Evolutionary conservation across 2,329 filamentous ascomycete genomes (phyloP).

Genomic region (Verticillium klebahnii): DNA sequence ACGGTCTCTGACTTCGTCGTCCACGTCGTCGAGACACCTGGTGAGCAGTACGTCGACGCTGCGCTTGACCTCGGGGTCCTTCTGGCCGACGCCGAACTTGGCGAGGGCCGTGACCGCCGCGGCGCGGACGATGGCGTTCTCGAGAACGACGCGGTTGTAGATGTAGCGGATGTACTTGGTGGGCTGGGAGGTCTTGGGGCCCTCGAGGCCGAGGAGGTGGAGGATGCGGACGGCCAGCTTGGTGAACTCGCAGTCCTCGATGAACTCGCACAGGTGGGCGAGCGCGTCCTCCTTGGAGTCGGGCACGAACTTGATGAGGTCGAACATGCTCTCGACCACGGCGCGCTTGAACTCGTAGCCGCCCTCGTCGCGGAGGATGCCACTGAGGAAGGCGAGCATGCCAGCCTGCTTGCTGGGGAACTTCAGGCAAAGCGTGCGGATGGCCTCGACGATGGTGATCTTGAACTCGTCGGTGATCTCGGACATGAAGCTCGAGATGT

Average conservation of each 20-base stretch:
- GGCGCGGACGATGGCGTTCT: slow-evolving; percentile 93
- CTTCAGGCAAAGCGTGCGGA: slow-evolving; percentile 92
- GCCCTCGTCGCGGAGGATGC: slow-evolving; percentile 93
- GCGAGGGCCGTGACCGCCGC: slow-evolving; percentile 92
- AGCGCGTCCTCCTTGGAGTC: slow-evolving; percentile 79
- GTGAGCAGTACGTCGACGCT: slow-evolving; percentile 91
- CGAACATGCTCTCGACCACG: slow-evolving; percentile 98
- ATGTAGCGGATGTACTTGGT: slow-evolving; percentile 99
- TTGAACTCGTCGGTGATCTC: slow-evolving; percentile 99
- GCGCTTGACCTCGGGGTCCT: slow-evolving; percentile 93
- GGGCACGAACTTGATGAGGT: slow-evolving; percentile 97
- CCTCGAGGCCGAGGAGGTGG: slow-evolving; percentile 89
- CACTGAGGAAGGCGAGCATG: slow-evolving; percentile 95
- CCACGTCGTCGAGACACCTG: slow-evolving; percentile 90
- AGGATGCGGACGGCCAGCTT: slow-evolving; percentile 94
- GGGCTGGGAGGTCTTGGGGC: slow-evolving; percentile 89
- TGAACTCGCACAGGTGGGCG: slow-evolving; percentile 96
- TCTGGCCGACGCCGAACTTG: slow-evolving; percentile 96
- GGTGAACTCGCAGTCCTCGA: slow-evolving; percentile 98
- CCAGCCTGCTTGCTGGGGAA: slow-evolving; percentile 97
- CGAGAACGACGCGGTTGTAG: slow-evolving; percentile 95
- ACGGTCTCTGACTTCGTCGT: slow-evolving; percentile 95
- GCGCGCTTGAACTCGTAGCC: slow-evolving; percentile 98
- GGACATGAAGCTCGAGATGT: slow-evolving; percentile 96
- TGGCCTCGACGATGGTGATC: slow-evolving; percentile 99